These are phyloP conservation scores for Komagataella ulmi DNA, from an alignment of 805 yeast genomes.

Conservation along the genomic window DNA sequence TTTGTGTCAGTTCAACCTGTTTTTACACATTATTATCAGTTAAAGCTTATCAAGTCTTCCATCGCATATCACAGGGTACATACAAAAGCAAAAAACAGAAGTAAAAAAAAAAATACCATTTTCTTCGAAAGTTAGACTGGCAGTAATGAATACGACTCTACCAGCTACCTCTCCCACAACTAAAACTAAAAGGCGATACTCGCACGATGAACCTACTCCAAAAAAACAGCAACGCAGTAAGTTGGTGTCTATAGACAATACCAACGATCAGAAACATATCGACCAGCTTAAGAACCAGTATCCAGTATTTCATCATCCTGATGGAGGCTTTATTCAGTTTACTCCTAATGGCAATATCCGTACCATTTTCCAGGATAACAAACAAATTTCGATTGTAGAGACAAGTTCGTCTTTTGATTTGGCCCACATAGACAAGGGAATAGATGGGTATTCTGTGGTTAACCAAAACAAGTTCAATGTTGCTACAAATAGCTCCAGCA, in stretches of 20 bases:
- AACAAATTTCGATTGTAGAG: constrained; percentile 33
- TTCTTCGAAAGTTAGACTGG: neutral
- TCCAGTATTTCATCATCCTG: constrained; percentile 47
- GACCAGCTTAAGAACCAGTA: constrained; percentile 27
- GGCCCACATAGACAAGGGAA: constrained; percentile 16
- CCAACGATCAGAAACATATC: constrained; percentile 5
- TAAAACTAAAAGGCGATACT: constrained; percentile 21
- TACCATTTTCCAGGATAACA: constrained; percentile 26
- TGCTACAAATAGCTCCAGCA: neutral
- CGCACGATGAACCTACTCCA: constrained; percentile 16
- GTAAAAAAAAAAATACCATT: neutral
- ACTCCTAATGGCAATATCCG: constrained; percentile 54
- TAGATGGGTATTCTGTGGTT: constrained; percentile 19
- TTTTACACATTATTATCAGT: neutral
- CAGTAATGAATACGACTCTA: neutral
- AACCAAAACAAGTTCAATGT: neutral
- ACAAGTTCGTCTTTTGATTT: constrained; percentile 23
- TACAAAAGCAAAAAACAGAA: neutral
- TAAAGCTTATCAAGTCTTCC: neutral
- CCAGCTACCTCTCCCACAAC: constrained; percentile 5
- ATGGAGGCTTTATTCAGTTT: constrained; percentile 47
- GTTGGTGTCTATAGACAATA: neutral
- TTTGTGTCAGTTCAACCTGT: neutral
- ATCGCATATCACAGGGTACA: neutral
- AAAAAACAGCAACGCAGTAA: constrained; percentile 16